phyloP scores from a whole-genome alignment of 495 filamentous ascomycete genomes.

The Letharia columbiana region DNA sequence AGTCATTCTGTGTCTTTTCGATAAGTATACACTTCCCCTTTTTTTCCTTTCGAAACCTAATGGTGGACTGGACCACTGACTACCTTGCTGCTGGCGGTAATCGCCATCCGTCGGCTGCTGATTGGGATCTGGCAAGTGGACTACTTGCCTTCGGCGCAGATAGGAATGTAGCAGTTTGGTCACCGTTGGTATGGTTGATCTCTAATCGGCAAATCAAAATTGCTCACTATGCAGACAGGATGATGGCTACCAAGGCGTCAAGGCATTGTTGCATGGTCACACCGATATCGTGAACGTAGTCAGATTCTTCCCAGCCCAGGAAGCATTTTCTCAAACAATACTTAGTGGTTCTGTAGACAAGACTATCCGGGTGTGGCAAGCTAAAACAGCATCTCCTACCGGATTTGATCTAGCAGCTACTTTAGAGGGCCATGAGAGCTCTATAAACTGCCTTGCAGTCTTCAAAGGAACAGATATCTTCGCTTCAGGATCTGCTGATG shows the following conservation, averaged over 20 bases:
- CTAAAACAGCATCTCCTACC: conserved; percentile 20
- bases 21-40: neutral
- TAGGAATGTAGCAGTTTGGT: conserved; percentile 82
- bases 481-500: conserved; percentile 70
- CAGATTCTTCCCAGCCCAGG: conserved; percentile 57
- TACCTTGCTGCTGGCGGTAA: conserved; percentile 86
- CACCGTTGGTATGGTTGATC: conserved; percentile 52
- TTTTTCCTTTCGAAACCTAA: conserved; percentile 14
- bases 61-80: conserved; percentile 41
- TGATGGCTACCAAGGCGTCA: conserved; percentile 48
- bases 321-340: conserved; percentile 45
- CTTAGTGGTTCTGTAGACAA: conserved; percentile 78
- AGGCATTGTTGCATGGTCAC: conserved; percentile 68
- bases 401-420: conserved; percentile 40
- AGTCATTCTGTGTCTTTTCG: neutral
- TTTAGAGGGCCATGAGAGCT: conserved; percentile 55
- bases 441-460: conserved; percentile 71
- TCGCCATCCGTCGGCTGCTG: conserved; percentile 77
- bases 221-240: conserved; percentile 34
- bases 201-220: neutral
- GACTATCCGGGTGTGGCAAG: conserved; percentile 63
- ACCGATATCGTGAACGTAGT: conserved; percentile 74
- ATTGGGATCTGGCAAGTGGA: conserved; percentile 68
- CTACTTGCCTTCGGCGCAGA: conserved; percentile 85
- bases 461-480: conserved; percentile 48